These are phyloP conservation scores for Mimosa bimucronata DNA, from an alignment of 306 rosid species.

Conservation along the genomic window DNA sequence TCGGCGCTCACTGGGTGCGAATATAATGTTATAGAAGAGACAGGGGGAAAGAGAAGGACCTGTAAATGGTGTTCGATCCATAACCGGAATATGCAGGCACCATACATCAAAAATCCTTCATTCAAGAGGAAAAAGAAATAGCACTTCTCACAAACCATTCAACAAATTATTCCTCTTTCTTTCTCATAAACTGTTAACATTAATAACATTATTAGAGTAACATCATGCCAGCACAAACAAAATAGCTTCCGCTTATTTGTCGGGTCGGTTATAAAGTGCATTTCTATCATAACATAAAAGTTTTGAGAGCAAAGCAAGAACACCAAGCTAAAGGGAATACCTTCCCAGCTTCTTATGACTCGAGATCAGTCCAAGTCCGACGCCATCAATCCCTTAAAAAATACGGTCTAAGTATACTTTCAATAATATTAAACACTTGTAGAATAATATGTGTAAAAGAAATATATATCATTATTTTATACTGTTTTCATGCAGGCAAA, in stretches of 20 bases:
- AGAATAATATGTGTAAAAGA: neutral
- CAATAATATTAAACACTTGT: neutral
- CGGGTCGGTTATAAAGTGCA: conserved; percentile 11
- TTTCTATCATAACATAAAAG: neutral
- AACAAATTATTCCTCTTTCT: neutral
- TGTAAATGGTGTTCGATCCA: conserved; percentile 75
- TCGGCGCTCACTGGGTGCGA: neutral
- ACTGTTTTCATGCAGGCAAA: neutral
- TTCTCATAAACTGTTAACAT: neutral
- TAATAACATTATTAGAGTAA: conserved; percentile 5
- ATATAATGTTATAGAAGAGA: neutral
- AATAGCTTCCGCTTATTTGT: neutral
- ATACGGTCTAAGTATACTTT: conserved; percentile 7
- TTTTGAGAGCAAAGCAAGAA: neutral
- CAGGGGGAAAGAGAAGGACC: conserved; percentile 45
- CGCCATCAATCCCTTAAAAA: conserved; percentile 75
- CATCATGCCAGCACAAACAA: conserved; percentile 27
- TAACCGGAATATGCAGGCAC: conserved; percentile 92
- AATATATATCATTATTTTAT: neutral
- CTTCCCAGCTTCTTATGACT: conserved; percentile 73
- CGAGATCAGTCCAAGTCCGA: conserved; percentile 77
- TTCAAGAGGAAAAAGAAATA: conserved; percentile 23
- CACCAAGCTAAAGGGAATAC: conserved; percentile 45
- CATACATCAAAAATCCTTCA: conserved; percentile 78
- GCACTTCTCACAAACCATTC: conserved; percentile 16